Evolutionary conservation across 1,139 yeast genomes (phyloP), one percentile per base, ranked within the genome.

Genomic region (Yamadazyma sp.): DNA sequence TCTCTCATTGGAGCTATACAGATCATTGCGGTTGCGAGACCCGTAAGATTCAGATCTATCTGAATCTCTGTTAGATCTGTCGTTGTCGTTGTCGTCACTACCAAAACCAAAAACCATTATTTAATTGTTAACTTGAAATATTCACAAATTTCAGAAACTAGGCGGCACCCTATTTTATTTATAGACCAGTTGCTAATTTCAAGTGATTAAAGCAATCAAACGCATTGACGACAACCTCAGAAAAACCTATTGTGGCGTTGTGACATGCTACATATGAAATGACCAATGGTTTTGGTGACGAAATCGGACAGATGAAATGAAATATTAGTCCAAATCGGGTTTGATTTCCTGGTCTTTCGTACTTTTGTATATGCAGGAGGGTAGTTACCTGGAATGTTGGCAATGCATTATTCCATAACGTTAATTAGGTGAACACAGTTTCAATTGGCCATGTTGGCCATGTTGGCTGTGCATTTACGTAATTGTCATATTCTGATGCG

Each of bases 81-180:
- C 35, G 34, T 50, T 40, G 18, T 51, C 39, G 37, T 53, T 42
- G 45, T 48, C 45, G 41, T 47, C 44, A 18, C 21, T 18, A 31
- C 64, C 64, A 27, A 59, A 57, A 31, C 64, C 64, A 42, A 59
- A 59, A 41, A 52, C 64, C 64, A 59, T 59, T 51, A 37, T 55
- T 9, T 7, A n/a, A 27, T 9, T 27, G 12, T 25, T 6, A 25
- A n/a, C 6, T 27, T 5, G 4, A 5, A 4, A 27, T 15, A 27
- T 14, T 27, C 15, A 14, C n/a, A 14, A 27, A 9, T 7, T 23
- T 23, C 26, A 23, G 13, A 5, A 15, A 11, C 12, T 27, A 4
- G n/a, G 20, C 6, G 20, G 15, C 5, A 15, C 4, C n/a, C 13
- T 9, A 6, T 27, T 20, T n/a, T 16, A 27, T 27, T 27, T 27